Evolutionary conservation across 106 monocot species (phyloP).

Genomic region (Gastrodia elata): DNA sequence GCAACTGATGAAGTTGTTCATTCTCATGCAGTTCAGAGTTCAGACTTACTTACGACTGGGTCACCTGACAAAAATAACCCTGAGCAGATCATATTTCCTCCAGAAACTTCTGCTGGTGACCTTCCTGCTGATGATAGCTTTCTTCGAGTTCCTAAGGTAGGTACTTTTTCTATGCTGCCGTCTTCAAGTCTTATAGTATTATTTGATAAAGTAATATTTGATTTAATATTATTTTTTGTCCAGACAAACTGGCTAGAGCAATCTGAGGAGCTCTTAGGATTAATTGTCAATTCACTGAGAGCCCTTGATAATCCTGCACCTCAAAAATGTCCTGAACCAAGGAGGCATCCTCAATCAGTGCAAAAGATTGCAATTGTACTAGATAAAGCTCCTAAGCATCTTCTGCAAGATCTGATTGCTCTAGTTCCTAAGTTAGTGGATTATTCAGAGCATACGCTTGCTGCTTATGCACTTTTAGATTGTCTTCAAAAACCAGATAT

Average conservation of each 20-base stretch:
- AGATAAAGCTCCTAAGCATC: slow-evolving; percentile 77
- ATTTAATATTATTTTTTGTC: not conserved
- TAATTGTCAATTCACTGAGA: slow-evolving; percentile 85
- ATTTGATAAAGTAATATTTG: not conserved
- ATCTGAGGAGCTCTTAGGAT: slow-evolving; percentile 76
- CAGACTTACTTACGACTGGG: slow-evolving; percentile 33
- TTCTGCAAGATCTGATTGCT: slow-evolving; percentile 68
- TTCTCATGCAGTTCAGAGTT: slow-evolving; percentile 52
- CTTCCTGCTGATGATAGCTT: slow-evolving; percentile 45
- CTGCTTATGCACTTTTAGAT: slow-evolving; percentile 70
- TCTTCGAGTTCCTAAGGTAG: slow-evolving; percentile 48
- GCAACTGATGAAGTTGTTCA: slow-evolving; percentile 32
- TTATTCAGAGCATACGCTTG: slow-evolving; percentile 66
- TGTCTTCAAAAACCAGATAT: slow-evolving; percentile 59
- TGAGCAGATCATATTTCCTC: slow-evolving; percentile 49
- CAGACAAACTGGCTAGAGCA: slow-evolving; percentile 91
- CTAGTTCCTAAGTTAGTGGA: slow-evolving; percentile 82
- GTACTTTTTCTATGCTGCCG: not conserved
- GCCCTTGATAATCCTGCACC: slow-evolving; percentile 79
- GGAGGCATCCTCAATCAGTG: slow-evolving; percentile 54
- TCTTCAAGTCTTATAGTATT: not conserved
- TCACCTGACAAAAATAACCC: slow-evolving; percentile 17
- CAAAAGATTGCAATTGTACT: slow-evolving; percentile 81
- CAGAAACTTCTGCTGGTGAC: slow-evolving; percentile 47
- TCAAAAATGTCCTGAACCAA: slow-evolving; percentile 67